Conservation (phyloP, 1,284 basidiomycete genomes). For the Pseudozyma tsukubaensis region DNA sequence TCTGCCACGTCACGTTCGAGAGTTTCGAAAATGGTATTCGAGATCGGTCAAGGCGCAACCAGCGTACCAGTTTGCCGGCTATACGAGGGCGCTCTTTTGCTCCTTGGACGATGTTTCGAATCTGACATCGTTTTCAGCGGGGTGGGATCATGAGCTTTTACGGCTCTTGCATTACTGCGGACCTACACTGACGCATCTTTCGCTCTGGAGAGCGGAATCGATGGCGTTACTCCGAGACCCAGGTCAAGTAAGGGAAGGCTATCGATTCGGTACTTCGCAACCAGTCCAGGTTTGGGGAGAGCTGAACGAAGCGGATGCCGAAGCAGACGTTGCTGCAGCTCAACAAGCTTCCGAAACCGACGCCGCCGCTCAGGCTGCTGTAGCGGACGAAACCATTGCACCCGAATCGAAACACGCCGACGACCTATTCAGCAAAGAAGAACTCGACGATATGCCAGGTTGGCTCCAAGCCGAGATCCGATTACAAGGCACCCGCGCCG, state of each 20-base stretch:
- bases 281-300: slow-evolving; percentile 59
- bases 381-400: slow-evolving; percentile 2
- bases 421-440: slow-evolving; percentile 46
- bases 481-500: slow-evolving; percentile 40
- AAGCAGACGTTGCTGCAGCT: slow-evolving; percentile 15
- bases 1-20: slow-evolving; percentile 63
- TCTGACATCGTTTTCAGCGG: slow-evolving; percentile 60
- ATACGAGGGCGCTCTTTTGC: slow-evolving; percentile 55
- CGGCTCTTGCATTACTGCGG: slow-evolving; percentile 63
- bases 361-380: no score
- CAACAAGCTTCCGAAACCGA: no score
- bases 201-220: slow-evolving; percentile 64
- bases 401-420: slow-evolving; percentile 29
- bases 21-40: slow-evolving; percentile 64
- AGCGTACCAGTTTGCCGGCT: slow-evolving; percentile 56
- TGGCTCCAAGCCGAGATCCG: slow-evolving; percentile 63
- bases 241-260: slow-evolving; percentile 56
- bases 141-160: slow-evolving; percentile 65
- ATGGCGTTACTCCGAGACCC: slow-evolving; percentile 63
- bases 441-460: slow-evolving; percentile 60
- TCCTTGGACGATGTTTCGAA: slow-evolving; percentile 62
- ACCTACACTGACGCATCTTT: slow-evolving; percentile 54
- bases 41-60: slow-evolving; percentile 53
- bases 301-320: slow-evolving; percentile 4
- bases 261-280: slow-evolving; percentile 43